phyloP scores from a whole-genome alignment of 2,329 filamentous ascomycete species.

The Plectosphaerella sp. region DNA sequence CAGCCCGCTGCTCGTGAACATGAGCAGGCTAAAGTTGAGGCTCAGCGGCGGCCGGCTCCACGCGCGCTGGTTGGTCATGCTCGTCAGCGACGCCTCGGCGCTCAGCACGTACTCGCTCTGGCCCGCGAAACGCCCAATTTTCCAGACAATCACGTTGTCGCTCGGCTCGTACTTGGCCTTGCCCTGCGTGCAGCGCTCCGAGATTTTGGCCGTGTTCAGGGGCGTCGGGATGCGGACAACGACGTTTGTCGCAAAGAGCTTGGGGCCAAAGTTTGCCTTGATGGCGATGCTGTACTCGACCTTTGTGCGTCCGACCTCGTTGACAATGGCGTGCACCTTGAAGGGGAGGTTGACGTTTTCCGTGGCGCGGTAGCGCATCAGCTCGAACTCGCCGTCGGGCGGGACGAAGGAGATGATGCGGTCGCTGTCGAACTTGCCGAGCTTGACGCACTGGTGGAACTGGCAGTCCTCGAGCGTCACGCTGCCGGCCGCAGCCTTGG shows the following conservation, averaged over 20 bases:
- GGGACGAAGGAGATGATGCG: conserved; percentile 96
- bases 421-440: conserved; percentile 94
- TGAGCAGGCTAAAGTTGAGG: conserved; percentile 87
- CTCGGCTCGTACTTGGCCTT: conserved; percentile 98
- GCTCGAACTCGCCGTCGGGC: conserved; percentile 94
- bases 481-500: conserved; percentile 89
- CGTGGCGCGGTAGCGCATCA: conserved; percentile 97
- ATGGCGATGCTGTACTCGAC: conserved; percentile 98
- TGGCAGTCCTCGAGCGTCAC: conserved; percentile 97
- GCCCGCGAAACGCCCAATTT: conserved; percentile 97
- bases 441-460: conserved; percentile 97
- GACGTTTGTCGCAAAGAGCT: conserved; percentile 96
- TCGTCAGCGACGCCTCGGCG: conserved; percentile 87
- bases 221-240: conserved; percentile 91
- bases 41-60: conserved; percentile 93
- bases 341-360: conserved; percentile 99
- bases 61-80: conserved; percentile 96
- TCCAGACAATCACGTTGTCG: conserved; percentile 98
- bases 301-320: conserved; percentile 93
- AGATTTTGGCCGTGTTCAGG: conserved; percentile 91
- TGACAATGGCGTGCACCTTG: conserved; percentile 98
- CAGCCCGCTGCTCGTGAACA: conserved; percentile 95
- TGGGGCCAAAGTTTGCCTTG: conserved; percentile 92
- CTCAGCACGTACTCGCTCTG: conserved; percentile 94
- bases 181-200: conserved; percentile 87